phyloP scores from a whole-genome alignment of 1,139 yeast species.

The Meyerozyma sp. region DNA sequence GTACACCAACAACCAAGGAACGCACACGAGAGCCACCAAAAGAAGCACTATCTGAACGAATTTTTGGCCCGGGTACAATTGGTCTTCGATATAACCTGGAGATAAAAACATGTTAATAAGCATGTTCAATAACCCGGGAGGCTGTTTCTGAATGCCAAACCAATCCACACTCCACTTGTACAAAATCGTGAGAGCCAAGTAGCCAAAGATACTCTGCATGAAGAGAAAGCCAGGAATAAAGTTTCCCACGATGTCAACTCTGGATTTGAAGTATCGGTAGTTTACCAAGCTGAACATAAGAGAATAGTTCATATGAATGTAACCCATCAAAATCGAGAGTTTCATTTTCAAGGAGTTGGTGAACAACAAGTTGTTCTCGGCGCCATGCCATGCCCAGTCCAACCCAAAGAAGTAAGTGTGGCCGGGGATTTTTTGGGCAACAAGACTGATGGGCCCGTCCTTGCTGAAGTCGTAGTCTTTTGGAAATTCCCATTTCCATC shows the following conservation, averaged over 20 bases:
- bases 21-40: slow-evolving; percentile 76
- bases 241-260: slow-evolving; percentile 85
- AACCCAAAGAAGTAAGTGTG: slow-evolving; percentile 73
- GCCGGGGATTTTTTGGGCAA: slow-evolving; percentile 55
- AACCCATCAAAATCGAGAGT: slow-evolving; percentile 90
- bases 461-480: slow-evolving; percentile 59
- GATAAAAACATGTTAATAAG: slow-evolving; percentile 91
- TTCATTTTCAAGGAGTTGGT: slow-evolving; percentile 97
- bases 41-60: slow-evolving; percentile 71
- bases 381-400: slow-evolving; percentile 96
- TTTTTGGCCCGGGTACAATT: slow-evolving; percentile 78
- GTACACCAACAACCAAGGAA: slow-evolving; percentile 86
- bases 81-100: slow-evolving; percentile 86
- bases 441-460: slow-evolving; percentile 38
- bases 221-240: slow-evolving; percentile 90
- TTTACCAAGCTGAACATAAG: slow-evolving; percentile 81
- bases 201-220: slow-evolving; percentile 96
- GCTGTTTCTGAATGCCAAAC: slow-evolving; percentile 66
- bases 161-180: slow-evolving; percentile 96
- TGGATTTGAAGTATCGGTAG: slow-evolving; percentile 64
- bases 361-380: slow-evolving; percentile 85
- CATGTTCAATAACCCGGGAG: slow-evolving; percentile 94
- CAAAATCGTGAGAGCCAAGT: slow-evolving; percentile 73
- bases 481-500: slow-evolving; percentile 83
- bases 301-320: slow-evolving; percentile 89